Evolutionary conservation across 2,329 filamentous ascomycete species (phyloP).

Genomic region (Ophioceras dolichostomum): DNA sequence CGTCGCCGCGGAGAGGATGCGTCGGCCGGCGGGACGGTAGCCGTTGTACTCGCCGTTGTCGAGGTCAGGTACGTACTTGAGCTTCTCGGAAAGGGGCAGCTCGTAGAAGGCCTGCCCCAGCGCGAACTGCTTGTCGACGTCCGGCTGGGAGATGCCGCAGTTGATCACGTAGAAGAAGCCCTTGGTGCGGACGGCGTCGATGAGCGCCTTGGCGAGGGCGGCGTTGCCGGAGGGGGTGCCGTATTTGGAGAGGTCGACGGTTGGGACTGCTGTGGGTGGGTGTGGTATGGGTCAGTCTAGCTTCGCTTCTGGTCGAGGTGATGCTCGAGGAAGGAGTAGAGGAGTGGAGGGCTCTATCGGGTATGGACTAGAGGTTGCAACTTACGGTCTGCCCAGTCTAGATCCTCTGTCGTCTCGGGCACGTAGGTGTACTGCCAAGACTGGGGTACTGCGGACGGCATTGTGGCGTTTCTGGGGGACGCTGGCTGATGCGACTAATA

Average conservation of each 20-base stretch:
- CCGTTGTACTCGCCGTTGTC: slow-evolving; percentile 44
- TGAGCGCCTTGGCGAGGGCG: slow-evolving; percentile 15
- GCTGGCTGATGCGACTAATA: too few species aligned
- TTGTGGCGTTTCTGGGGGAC: neutral
- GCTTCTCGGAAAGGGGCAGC: slow-evolving; percentile 45
- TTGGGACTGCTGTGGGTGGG: slow-evolving; percentile 2
- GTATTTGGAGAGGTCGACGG: slow-evolving; percentile 14
- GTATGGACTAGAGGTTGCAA: neutral
- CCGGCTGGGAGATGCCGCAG: slow-evolving; percentile 44
- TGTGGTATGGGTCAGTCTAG: neutral
- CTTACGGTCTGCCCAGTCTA: slow-evolving; percentile 3
- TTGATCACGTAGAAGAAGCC: slow-evolving; percentile 50
- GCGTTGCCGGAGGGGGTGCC: slow-evolving; percentile 16
- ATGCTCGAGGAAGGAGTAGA: too few species aligned
- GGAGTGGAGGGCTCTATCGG: too few species aligned
- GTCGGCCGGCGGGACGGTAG: slow-evolving; percentile 32
- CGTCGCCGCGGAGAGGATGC: neutral
- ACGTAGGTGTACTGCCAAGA: slow-evolving; percentile 3
- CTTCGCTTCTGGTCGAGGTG: neutral
- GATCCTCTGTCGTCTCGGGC: slow-evolving; percentile 2
- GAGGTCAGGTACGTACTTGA: slow-evolving; percentile 37
- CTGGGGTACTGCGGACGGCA: slow-evolving; percentile 2
- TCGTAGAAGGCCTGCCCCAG: slow-evolving; percentile 40
- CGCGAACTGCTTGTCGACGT: slow-evolving; percentile 46
- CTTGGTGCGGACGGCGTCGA: slow-evolving; percentile 14